Evolutionary conservation across 352 stramenopile genomes (phyloP), one percentile per base, ranked within the genome.

Genomic region (Peronospora tabacina): DNA sequence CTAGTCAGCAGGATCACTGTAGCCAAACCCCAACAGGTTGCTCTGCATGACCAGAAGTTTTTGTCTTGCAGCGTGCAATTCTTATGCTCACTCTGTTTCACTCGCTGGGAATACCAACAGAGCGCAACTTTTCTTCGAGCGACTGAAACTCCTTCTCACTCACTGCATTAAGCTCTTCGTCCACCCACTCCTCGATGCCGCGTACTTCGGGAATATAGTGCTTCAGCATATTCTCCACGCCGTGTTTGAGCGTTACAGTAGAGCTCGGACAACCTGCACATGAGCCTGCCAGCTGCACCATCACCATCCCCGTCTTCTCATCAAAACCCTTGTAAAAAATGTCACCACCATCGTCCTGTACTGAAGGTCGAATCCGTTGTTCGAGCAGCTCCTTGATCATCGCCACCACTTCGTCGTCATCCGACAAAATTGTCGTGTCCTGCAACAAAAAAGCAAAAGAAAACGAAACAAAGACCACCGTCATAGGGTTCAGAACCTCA

Each of bases 381-480:
- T 99, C 95, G 35, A 99, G 76, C 12, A 99, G 75, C 80, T 99
- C 97, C 79, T 99, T 99, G 71, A 99, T 99, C 91, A 99, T 98
- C 17, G 92, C 91, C 17, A 99, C 95, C 32, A 99, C 88, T 66
- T 99, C 96, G 57, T 96, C 88, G 62, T 99, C 96, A 34, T 97
- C 90, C 7, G 98, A 93, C 15, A 98, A 69, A 59, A 98, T 98
- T 1, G 84, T 92, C 62, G 82, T 94, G 63, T 94, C 82, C 81
- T 91, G 44, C 16, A 47, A 7, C 22, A 34, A 34, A 36, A 30
- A 32, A 13, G 33, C 37, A 29, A 38, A 36, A n/a, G n/a, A n/a
- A n/a, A n/a, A n/a, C n/a, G n/a, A 16, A 0, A 37, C 15, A 24
- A 1, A 26, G 22, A 26, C 41, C 19, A 30, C 12, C 30, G 2